Evolutionary conservation across 73 alveolate genomes (phyloP).

Genomic region (Paramecium pentaurelia): DNA sequence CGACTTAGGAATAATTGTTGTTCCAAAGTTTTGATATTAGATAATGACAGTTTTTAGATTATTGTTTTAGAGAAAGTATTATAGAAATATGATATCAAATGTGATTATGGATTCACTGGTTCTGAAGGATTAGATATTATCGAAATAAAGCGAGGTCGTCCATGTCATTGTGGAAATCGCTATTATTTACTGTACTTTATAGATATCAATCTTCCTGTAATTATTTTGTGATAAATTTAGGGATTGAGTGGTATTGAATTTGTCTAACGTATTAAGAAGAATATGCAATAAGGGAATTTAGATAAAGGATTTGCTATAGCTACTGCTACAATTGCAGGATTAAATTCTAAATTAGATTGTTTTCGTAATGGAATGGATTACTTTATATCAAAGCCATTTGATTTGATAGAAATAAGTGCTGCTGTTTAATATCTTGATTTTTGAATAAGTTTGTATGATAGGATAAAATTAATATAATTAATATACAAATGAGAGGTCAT

Average conservation of each 20-base stretch:
- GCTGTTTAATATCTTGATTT: conserved; percentile 34
- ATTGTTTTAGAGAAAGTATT: not conserved
- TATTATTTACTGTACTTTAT: not conserved
- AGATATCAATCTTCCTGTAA: not conserved
- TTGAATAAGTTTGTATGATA: not conserved
- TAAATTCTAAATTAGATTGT: conserved; percentile 23
- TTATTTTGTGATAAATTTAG: not conserved
- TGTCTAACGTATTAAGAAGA: not conserved
- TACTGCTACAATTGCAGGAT: not conserved
- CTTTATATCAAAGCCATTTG: conserved; percentile 28
- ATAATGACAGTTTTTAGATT: not conserved
- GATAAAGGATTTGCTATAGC: conserved; percentile 20
- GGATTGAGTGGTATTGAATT: not conserved
- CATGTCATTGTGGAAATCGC: conserved; percentile 16
- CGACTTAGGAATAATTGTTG: not conserved
- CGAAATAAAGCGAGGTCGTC: not conserved
- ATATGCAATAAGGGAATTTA: not conserved
- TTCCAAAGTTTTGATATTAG: not conserved
- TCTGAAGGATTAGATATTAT: not conserved
- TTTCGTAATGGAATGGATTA: conserved; percentile 40
- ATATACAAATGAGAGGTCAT: not conserved
- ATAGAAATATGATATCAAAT: not conserved
- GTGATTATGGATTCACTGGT: not conserved
- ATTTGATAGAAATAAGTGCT: conserved; percentile 27
- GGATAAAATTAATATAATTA: not conserved